These are phyloP conservation scores for Cymbopogon citratus DNA, from an alignment of 176 grass and related monocot species.

Conservation along the genomic window DNA sequence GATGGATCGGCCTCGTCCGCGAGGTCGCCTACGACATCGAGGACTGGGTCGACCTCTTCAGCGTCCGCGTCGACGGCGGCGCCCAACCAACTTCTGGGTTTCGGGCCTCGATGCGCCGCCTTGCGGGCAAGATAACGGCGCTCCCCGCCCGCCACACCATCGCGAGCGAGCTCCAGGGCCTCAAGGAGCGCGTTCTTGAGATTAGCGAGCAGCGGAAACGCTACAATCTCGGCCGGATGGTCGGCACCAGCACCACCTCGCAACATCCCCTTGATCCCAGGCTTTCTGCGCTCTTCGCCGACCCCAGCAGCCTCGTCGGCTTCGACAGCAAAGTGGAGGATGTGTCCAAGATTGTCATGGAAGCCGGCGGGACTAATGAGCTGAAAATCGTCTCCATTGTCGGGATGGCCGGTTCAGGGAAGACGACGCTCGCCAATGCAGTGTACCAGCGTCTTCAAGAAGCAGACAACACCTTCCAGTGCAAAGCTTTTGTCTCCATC, in stretches of 20 bases:
- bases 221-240: slow-evolving; percentile 13
- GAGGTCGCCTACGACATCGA: slow-evolving; percentile 29
- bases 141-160: slow-evolving; percentile 7
- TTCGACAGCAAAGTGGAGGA: not conserved
- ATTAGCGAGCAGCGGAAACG: slow-evolving; percentile 30
- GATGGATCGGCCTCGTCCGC: slow-evolving; percentile 4
- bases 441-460: not conserved
- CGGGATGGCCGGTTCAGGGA: slow-evolving; percentile 36
- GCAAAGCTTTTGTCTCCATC: not conserved
- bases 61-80: slow-evolving; percentile 24
- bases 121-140: not conserved
- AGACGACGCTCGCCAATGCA: slow-evolving; percentile 29
- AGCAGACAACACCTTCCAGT: not conserved
- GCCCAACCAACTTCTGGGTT: not conserved
- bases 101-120: not conserved
- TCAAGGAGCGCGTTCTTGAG: slow-evolving; percentile 23
- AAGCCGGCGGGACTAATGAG: not conserved
- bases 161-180: slow-evolving; percentile 27
- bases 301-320: not conserved
- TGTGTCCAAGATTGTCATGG: not conserved
- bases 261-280: not conserved
- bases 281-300: not conserved
- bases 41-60: slow-evolving; percentile 39
- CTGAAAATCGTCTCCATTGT: slow-evolving; percentile 17
- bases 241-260: not conserved